phyloP scores from a whole-genome alignment of 805 yeast genomes.

The Myxozyma mucilagina region DNA sequence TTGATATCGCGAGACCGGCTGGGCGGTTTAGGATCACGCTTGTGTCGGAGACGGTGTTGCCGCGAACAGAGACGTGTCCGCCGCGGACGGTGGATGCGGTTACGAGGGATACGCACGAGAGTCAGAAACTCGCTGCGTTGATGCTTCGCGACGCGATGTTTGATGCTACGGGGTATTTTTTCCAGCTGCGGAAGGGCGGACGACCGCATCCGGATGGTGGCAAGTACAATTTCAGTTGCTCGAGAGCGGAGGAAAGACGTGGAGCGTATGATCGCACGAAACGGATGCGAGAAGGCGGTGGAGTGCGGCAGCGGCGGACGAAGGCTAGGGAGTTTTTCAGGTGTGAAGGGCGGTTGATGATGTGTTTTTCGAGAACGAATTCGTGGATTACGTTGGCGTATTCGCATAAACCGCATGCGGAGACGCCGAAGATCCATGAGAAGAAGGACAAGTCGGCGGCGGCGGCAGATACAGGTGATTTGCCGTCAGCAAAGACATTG shows the following conservation, averaged over 20 bases:
- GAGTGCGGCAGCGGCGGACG: slow-evolving; percentile 30
- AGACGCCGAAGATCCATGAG: slow-evolving; percentile 29
- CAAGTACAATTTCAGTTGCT: slow-evolving; percentile 29
- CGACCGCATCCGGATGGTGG: slow-evolving; percentile 31
- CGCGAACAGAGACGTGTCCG: slow-evolving; percentile 26
- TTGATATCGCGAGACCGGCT: slow-evolving; percentile 13
- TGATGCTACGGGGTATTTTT: slow-evolving; percentile 28
- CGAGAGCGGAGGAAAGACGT: slow-evolving; percentile 29
- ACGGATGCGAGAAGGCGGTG: slow-evolving; percentile 31
- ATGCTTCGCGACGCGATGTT: slow-evolving; percentile 28
- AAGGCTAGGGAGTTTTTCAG: slow-evolving; percentile 26
- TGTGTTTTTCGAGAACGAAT: slow-evolving; percentile 28
- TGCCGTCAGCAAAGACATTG: background rate
- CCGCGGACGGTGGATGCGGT: slow-evolving; percentile 30
- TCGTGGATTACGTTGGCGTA: slow-evolving; percentile 28
- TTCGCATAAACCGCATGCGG: slow-evolving; percentile 25
- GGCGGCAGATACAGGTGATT: too few species aligned
- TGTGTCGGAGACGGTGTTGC: slow-evolving; percentile 17
- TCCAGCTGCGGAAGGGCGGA: slow-evolving; percentile 31
- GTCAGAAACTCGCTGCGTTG: slow-evolving; percentile 29
- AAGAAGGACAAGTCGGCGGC: slow-evolving; percentile 13
- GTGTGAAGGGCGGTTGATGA: slow-evolving; percentile 28
- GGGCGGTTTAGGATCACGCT: slow-evolving; percentile 26
- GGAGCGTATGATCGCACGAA: slow-evolving; percentile 31
- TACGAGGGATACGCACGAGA: slow-evolving; percentile 28